A percentile compares a stretch with the other conserved stretches of the same genome.
phyloP scores from a whole-genome alignment of 371 early-diverging fungal species.

The Rhizomucor miehei region DNA sequence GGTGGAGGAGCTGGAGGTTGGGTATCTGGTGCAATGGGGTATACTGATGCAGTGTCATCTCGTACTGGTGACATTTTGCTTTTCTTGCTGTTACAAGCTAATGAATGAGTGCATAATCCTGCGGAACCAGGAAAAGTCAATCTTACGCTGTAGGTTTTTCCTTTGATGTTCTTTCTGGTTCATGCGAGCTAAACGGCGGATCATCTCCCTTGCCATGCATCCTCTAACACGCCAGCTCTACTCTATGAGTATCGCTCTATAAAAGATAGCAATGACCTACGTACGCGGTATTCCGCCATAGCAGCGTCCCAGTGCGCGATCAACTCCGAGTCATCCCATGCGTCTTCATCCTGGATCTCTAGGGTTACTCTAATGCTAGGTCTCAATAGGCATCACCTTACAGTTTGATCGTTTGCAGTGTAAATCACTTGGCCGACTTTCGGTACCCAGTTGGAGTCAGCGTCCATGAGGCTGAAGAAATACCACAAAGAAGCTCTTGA shows the following conservation, averaged over 20 bases:
- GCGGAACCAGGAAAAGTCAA: too few relatives aligned
- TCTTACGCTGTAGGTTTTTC: too few relatives aligned
- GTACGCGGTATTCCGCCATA: slow-evolving; percentile 39
- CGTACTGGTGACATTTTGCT: too few relatives aligned
- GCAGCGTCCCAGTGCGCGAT: slow-evolving; percentile 61
- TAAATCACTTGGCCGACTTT: background rate
- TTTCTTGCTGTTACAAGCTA: too few relatives aligned
- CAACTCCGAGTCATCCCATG: slow-evolving; percentile 60
- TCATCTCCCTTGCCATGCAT: background rate
- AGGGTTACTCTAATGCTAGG: background rate
- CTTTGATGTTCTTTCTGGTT: background rate
- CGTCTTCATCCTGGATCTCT: slow-evolving; percentile 24
- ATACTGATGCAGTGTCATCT: too few relatives aligned
- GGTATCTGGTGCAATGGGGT: too few relatives aligned
- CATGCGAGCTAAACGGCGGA: background rate
- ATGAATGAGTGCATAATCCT: too few relatives aligned
- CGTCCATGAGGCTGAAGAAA: too few relatives aligned
- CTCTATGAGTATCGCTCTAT: background rate
- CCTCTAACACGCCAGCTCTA: background rate
- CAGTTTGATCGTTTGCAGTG: background rate
- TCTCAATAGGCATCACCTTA: background rate
- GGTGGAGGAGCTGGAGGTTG: too few relatives aligned
- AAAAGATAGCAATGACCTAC: background rate
- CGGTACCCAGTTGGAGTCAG: background rate
- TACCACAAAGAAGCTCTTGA: too few relatives aligned